Conservation (phyloP, 2,329 filamentous ascomycete species). For the Septoria petroselini region DNA sequence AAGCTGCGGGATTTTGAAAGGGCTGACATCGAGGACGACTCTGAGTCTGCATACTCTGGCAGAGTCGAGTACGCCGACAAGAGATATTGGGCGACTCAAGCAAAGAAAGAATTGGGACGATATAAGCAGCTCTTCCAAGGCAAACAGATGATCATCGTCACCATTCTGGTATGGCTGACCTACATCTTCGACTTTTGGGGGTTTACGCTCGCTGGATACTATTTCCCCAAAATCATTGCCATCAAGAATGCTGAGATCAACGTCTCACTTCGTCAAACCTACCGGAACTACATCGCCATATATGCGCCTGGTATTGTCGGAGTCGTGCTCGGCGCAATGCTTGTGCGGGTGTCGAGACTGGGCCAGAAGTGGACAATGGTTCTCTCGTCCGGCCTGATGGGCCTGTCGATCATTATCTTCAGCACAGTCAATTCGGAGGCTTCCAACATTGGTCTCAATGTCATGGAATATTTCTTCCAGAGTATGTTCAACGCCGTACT, state of each 20-base stretch:
- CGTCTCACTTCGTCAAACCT: conserved; percentile 48
- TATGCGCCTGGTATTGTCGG: conserved; percentile 54
- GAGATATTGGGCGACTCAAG: conserved; percentile 32
- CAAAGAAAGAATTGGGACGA: conserved; percentile 42
- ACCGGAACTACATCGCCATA: conserved; percentile 55
- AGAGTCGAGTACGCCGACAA: conserved; percentile 12
- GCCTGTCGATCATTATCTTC: conserved; percentile 47
- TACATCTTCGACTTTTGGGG: conserved; percentile 53
- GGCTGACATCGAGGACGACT: conserved; percentile 26
- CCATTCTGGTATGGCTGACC: conserved; percentile 50
- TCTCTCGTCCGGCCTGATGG: conserved; percentile 45
- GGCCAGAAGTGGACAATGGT: conserved; percentile 49
- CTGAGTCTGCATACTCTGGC: neutral
- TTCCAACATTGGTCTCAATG: conserved; percentile 50
- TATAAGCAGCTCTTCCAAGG: conserved; percentile 48
- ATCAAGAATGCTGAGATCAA: conserved; percentile 50
- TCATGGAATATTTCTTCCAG: conserved; percentile 55
- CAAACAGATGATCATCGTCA: conserved; percentile 45
- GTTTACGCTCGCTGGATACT: conserved; percentile 50
- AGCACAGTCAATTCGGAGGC: conserved; percentile 46
- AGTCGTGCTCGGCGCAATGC: conserved; percentile 50
- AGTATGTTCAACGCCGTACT: conserved; percentile 53
- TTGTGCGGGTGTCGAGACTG: conserved; percentile 47
- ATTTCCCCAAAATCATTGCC: conserved; percentile 51
- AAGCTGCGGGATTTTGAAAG: conserved; percentile 39